These are phyloP conservation scores for Raddia distichophylla DNA, from an alignment of 176 grass and related monocot genomes.

Conservation along the genomic window DNA sequence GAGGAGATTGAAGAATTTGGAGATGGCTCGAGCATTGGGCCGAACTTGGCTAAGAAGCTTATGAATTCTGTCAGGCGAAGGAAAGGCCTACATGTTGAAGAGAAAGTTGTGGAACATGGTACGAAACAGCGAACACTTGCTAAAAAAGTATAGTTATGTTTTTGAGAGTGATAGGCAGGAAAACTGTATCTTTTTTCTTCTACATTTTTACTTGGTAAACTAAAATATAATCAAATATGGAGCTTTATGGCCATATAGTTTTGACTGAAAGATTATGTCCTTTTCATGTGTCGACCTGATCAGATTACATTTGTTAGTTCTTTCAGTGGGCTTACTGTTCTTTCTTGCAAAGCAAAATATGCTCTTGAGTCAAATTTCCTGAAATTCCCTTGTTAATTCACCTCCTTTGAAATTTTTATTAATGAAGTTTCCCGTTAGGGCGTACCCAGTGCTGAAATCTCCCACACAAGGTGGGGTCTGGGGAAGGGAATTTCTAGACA, in stretches of 20 bases:
- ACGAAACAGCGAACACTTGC: constrained; percentile 91
- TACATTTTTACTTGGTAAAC: constrained; percentile 30
- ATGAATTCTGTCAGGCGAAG: constrained; percentile 87
- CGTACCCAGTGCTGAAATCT: too few species aligned
- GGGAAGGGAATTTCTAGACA: too few species aligned
- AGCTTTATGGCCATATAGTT: background rate
- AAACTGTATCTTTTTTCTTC: constrained; percentile 6
- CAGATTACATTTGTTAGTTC: too few species aligned
- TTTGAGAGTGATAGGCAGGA: background rate
- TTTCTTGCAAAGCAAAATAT: too few species aligned
- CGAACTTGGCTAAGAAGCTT: constrained; percentile 80
- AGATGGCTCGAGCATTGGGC: constrained; percentile 81
- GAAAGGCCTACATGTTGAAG: constrained; percentile 85
- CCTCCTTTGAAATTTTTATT: too few species aligned
- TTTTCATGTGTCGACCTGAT: too few species aligned
- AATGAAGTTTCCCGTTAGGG: too few species aligned
- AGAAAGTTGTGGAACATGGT: constrained; percentile 93
- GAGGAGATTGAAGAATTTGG: constrained; percentile 91
- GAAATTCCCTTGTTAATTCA: too few species aligned
- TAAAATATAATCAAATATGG: constrained; percentile 21
- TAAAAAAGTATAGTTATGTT: constrained; percentile 71
- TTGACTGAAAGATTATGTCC: background rate
- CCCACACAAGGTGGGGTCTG: too few species aligned
- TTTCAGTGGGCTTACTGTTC: too few species aligned
- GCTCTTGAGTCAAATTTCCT: too few species aligned